A percentile compares a stretch with the other conserved stretches of the same genome.
Evolutionary conservation across 495 filamentous ascomycete species (phyloP).

Genomic region (Aspergillus heteromorphus): DNA sequence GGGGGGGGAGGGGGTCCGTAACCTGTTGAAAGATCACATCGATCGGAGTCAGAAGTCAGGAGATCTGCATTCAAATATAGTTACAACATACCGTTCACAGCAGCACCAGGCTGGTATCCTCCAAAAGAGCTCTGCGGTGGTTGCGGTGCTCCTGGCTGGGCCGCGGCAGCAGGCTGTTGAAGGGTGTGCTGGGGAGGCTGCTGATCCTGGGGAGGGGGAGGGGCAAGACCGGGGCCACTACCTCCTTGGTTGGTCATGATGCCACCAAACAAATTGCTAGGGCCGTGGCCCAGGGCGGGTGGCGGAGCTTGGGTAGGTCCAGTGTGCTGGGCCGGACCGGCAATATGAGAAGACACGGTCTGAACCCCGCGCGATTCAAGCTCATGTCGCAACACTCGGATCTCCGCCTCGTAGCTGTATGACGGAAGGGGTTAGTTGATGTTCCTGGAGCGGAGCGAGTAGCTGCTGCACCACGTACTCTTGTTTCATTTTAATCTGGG

Average conservation of each 20-base stretch:
- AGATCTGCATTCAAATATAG: constrained; percentile 13
- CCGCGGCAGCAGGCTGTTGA: constrained; percentile 54
- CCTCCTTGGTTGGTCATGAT: constrained; percentile 90
- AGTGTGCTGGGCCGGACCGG: constrained; percentile 60
- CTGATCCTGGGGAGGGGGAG: constrained; percentile 65
- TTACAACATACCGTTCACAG: constrained; percentile 59
- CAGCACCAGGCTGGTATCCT: constrained; percentile 58
- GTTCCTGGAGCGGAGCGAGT: neutral
- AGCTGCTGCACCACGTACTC: constrained; percentile 59
- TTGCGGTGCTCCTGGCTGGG: constrained; percentile 60
- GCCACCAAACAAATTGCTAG: constrained; percentile 85
- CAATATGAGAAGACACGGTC: constrained; percentile 58
- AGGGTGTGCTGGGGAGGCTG: constrained; percentile 56
- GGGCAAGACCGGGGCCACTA: constrained; percentile 83
- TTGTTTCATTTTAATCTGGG: constrained; percentile 76
- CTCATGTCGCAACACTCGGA: constrained; percentile 77
- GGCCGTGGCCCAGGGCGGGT: constrained; percentile 83
- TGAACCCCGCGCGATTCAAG: constrained; percentile 79
- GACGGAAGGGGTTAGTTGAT: neutral
- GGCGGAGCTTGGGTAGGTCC: constrained; percentile 78
- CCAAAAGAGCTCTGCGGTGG: constrained; percentile 53
- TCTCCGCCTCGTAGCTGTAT: constrained; percentile 86
- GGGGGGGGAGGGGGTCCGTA: constrained; percentile 70
- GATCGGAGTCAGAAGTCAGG: constrained; percentile 25
- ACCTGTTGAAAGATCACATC: constrained; percentile 29